A percentile compares a stretch with the other conserved stretches of the same genome.
These are phyloP conservation scores for Stentor coeruleus DNA, from an alignment of 73 alveolate genomes.

Conservation along the genomic window DNA sequence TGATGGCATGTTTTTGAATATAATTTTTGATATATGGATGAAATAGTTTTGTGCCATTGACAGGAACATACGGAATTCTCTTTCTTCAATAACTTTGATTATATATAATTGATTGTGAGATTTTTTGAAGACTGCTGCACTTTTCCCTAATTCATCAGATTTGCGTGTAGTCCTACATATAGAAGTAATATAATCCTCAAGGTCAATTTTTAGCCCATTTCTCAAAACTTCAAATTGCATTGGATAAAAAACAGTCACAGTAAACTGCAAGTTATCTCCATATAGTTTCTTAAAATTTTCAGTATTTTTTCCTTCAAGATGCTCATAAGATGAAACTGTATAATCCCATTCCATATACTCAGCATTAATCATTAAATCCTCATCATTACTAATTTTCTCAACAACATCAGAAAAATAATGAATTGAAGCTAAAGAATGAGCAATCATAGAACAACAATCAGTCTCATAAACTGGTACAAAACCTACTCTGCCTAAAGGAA, in stretches of 20 bases:
- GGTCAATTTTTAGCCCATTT: neutral
- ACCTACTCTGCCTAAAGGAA: neutral
- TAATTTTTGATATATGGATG: too few relatives aligned
- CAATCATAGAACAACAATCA: slow-evolving; percentile 12
- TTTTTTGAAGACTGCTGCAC: neutral
- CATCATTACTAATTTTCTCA: neutral
- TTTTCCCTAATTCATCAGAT: neutral
- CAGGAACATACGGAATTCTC: neutral
- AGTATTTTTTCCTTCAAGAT: neutral
- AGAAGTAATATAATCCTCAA: neutral
- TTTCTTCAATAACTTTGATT: neutral
- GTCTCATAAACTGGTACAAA: slow-evolving; percentile 13
- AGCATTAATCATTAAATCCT: neutral
- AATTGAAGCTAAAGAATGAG: neutral
- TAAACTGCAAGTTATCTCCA: neutral
- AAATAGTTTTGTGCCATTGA: neutral
- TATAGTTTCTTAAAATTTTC: neutral
- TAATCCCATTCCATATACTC: neutral
- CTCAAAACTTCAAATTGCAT: neutral
- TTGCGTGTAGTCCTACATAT: neutral
- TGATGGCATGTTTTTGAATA: neutral
- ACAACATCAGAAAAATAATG: neutral
- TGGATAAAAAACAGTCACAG: neutral
- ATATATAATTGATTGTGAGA: neutral
- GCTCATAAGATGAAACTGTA: neutral